Evolutionary conservation across 2,329 filamentous ascomycete species (phyloP), one percentile per base, ranked within the genome.

Genomic region (Pseudogymnoascus sp.): DNA sequence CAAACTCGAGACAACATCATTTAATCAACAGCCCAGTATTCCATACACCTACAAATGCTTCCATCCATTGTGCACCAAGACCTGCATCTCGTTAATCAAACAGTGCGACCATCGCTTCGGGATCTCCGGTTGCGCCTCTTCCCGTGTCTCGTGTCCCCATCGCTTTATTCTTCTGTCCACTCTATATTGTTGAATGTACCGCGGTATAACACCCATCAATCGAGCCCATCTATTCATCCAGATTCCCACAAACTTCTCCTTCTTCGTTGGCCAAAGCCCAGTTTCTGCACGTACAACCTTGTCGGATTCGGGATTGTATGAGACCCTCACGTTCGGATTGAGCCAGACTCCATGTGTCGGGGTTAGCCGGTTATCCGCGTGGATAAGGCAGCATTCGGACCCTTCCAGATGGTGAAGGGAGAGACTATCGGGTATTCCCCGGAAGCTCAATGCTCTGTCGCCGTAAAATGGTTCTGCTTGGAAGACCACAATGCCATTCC

Each of bases 311-410:
- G 73, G 71, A 65, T 78, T 83, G 69, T 90, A 90, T 1, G 80
- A 86, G 4, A 90, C 87, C 7, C 86, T 78, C 9, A 90, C 87
- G 10, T 80, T 80, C 1, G 87, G 86, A 70, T 91, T 91, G 39
- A 90, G 70, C 71, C 79, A 90, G 5, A 90, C 83, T 59, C 87
- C 85, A 61, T 76, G 67, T 45, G 67, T 60, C 15, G 9, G 48
- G 27, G 35, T 60, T 9, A 61, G 29, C n/a, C 45, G 42, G n/a
- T 65, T 79, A 69, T 90, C 88, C 2, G 84, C 83, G 70, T 90
- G 88, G 61, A 90, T 85, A 60, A 92, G 81, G 72, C 89, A 92
- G 76, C 88, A 92, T 73, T 92, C 89, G 12, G 85, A 88, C n/a
- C 80, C 89, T 72, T 92, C 89, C 27, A 92, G 77, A 69, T 90